Conservation (phyloP, 164 flowering plant species). For the Chimonanthus salicifolius region DNA sequence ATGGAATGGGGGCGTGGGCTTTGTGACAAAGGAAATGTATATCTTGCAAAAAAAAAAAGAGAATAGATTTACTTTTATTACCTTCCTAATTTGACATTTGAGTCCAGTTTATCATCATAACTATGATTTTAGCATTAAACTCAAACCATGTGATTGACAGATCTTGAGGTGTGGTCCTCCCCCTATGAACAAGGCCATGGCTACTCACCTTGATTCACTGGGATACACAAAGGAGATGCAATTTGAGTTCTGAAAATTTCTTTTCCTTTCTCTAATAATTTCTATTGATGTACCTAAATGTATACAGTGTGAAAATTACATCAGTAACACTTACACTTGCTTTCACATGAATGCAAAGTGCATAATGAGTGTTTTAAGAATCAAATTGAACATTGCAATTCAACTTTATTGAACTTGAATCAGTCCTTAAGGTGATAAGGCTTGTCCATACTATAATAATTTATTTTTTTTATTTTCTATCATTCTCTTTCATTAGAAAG, state of each 20-base stretch:
- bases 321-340: no score
- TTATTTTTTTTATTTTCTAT: no score
- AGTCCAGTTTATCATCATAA: neutral
- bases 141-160: constrained; percentile 26
- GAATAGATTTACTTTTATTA: neutral
- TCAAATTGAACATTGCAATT: no score
- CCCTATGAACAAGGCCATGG: constrained; percentile 98
- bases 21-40: constrained; percentile 94
- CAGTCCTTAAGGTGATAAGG: no score
- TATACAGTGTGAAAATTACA: no score
- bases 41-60: neutral
- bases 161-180: constrained; percentile 91
- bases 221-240: constrained; percentile 74
- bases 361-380: no score
- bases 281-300: no score
- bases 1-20: constrained; percentile 96
- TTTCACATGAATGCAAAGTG: no score
- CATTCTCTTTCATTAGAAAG: no score
- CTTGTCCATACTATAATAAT: no score
- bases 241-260: constrained; percentile 60
- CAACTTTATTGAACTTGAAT: no score
- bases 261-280: no score
- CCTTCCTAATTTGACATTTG: neutral
- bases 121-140: neutral
- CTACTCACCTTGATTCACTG: constrained; percentile 67